Evolutionary conservation across 148 eudicot species (phyloP), one percentile per base, ranked within the genome.

Genomic region (Spergularia bocconei): DNA sequence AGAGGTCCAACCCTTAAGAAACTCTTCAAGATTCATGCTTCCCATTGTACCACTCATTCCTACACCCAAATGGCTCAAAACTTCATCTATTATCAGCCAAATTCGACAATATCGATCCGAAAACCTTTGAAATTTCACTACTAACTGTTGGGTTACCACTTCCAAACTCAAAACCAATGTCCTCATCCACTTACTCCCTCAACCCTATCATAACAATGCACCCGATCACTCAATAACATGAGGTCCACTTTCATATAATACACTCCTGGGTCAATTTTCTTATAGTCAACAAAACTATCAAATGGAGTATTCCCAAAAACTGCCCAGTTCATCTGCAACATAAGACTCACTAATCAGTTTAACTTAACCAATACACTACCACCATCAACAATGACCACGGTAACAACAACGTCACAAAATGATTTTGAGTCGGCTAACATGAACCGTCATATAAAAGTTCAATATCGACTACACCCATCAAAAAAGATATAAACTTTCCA

Each of bases 11-110:
- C 55, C 76, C 19, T 81, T 78, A 51, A 84, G 81, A 81, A 81
- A 68, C 59, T 84, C 87, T 50, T 81, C 87, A 51, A 84, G 75
- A 72, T 84, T 84, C 87, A 84, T 84, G 73, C 78, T 81, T 63
- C 78, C 82, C 58, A 73, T 62, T 21, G 72, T 53, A 69, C 29
- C 15, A 53, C 23, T 51, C 75, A 64, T 68, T 36, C 63, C 44
- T 54, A 57, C 7, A 74, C 75, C 77, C 25, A 75, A 61, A 23
- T 72, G 47, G 33, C 29, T 75, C 51, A 75, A 71, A 41, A 59
- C 64, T 54, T 75, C 87, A 75, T 78, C 44, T 51, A 81, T 13
- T 17, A 78, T 72, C 52, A 72, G 9, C 20, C 71, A 19, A 68
- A 38, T 57, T 76, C 74, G 69, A 58, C 38, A 75, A 71, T 39